phyloP scores from a whole-genome alignment of 2,329 filamentous ascomycete genomes.

The Aspergillus tamarii region DNA sequence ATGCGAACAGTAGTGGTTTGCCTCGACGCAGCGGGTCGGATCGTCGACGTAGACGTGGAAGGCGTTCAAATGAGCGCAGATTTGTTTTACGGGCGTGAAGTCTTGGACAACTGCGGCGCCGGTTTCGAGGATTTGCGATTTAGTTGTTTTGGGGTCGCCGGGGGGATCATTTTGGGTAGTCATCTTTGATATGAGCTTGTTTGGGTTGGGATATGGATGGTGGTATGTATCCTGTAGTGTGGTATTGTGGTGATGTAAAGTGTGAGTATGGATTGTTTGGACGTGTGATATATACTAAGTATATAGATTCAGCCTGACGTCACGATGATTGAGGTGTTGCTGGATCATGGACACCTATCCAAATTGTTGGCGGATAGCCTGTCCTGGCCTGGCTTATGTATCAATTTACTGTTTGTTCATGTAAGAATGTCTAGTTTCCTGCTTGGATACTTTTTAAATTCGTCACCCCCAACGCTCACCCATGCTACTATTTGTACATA shows the following conservation, averaged over 20 bases:
- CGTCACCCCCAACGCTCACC: not conserved
- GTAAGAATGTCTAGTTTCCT: not conserved
- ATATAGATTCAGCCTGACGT: constrained; percentile 30
- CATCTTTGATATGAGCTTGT: not conserved
- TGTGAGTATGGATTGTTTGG: too few relatives aligned
- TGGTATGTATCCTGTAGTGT: too few relatives aligned
- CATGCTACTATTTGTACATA: not conserved
- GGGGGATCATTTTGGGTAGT: constrained; percentile 22
- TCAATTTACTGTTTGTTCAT: not conserved
- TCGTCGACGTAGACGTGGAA: constrained; percentile 82
- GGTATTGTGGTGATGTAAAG: too few relatives aligned
- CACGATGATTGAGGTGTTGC: constrained; percentile 27
- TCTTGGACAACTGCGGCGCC: constrained; percentile 43
- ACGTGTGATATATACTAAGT: not conserved
- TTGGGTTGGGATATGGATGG: not conserved
- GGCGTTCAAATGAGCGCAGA: constrained; percentile 85
- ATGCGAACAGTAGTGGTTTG: constrained; percentile 85
- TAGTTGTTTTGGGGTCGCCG: constrained; percentile 37
- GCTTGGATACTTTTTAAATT: not conserved
- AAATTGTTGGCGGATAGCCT: not conserved
- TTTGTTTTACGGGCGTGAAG: constrained; percentile 71
- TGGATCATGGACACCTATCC: not conserved
- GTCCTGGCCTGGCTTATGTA: too few relatives aligned
- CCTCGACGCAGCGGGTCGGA: constrained; percentile 68
- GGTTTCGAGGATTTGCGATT: constrained; percentile 43